Conservation (phyloP, 495 filamentous ascomycete genomes). For the Annulohypoxylon maeteangense region DNA sequence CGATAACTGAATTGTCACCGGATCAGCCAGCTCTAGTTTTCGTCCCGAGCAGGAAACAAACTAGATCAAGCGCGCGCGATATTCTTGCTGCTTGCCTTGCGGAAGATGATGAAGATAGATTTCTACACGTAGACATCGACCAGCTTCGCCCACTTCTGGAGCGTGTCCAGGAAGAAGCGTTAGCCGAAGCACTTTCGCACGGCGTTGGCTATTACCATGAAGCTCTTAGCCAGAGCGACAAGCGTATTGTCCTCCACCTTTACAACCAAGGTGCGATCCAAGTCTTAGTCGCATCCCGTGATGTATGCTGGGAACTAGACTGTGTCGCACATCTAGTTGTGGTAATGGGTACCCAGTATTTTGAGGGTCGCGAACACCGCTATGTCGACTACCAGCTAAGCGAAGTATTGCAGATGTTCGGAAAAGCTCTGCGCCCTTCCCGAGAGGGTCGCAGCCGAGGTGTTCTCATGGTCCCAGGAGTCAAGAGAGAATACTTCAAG, state of each 20-base stretch:
- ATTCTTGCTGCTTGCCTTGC: constrained; percentile 83
- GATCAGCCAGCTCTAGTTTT: constrained; percentile 93
- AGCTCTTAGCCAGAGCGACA: constrained; percentile 86
- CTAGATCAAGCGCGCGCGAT: constrained; percentile 88
- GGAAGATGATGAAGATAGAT: constrained; percentile 93
- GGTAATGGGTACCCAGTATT: constrained; percentile 99
- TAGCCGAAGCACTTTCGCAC: constrained; percentile 92
- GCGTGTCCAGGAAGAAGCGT: constrained; percentile 82
- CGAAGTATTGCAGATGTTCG: constrained; percentile 99
- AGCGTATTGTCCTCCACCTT: constrained; percentile 90
- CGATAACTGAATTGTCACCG: constrained; percentile 83
- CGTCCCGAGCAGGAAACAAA: constrained; percentile 92
- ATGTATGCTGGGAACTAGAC: constrained; percentile 96
- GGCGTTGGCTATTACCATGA: constrained; percentile 98
- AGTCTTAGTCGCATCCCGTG: constrained; percentile 89
- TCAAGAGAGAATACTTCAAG: constrained; percentile 97
- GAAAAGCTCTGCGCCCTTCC: constrained; percentile 83
- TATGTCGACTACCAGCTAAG: constrained; percentile 97
- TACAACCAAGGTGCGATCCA: constrained; percentile 94
- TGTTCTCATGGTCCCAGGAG: constrained; percentile 92
- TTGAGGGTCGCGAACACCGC: constrained; percentile 94
- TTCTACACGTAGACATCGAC: constrained; percentile 81
- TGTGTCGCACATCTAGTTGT: constrained; percentile 89
- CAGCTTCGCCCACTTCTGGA: constrained; percentile 85
- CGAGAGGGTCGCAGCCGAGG: constrained; percentile 84